These are phyloP conservation scores for Peterozyma xylosa DNA, from an alignment of 805 yeast genomes.

Conservation along the genomic window DNA sequence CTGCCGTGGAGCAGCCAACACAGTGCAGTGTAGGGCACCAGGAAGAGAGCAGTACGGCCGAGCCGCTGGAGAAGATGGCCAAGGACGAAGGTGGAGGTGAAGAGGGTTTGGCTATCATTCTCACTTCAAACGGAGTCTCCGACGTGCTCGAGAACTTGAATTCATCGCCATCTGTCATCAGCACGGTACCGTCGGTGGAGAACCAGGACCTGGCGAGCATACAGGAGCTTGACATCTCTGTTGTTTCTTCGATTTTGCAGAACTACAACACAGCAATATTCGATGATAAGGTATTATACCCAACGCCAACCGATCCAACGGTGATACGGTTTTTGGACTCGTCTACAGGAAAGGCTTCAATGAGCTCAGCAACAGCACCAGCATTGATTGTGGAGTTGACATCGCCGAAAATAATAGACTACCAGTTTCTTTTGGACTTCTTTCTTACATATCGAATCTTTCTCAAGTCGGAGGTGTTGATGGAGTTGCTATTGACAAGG, in stretches of 20 bases:
- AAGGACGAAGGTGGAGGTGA: too few relatives aligned
- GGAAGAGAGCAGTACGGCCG: too few relatives aligned
- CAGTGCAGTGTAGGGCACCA: too few relatives aligned
- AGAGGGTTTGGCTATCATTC: too few relatives aligned
- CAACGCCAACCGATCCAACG: slow-evolving; percentile 21
- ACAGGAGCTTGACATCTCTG: not conserved
- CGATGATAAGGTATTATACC: slow-evolving; percentile 22
- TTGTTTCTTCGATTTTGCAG: not conserved
- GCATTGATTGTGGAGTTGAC: slow-evolving; percentile 55
- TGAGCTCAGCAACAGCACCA: slow-evolving; percentile 21
- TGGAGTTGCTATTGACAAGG: slow-evolving; percentile 56
- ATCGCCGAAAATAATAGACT: slow-evolving; percentile 68
- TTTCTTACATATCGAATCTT: slow-evolving; percentile 77
- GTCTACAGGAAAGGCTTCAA: not conserved
- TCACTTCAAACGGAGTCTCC: too few relatives aligned
- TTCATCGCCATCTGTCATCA: too few relatives aligned
- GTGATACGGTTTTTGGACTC: slow-evolving; percentile 1
- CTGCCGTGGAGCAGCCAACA: too few relatives aligned
- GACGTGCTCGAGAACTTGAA: too few relatives aligned
- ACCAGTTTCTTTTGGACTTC: slow-evolving; percentile 75
- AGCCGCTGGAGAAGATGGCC: too few relatives aligned
- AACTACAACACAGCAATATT: slow-evolving; percentile 12
- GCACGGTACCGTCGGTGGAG: too few relatives aligned
- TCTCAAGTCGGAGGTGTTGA: slow-evolving; percentile 46
- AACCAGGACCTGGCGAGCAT: too few relatives aligned